A percentile compares a stretch with the other conserved stretches of the same genome.
phyloP scores from a whole-genome alignment of 129 eudicot species.

The Helianthus annuus region HanXRQr2.0-SUNRISE NC_035437.2:146553362-146553861 shows the following conservation, averaged over 20 bases:
- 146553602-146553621: not conserved
- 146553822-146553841: constrained; percentile 79
- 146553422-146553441: constrained; percentile 44
- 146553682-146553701: not conserved
- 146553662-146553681: not conserved
- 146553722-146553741: constrained; percentile 29
- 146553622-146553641: not conserved
- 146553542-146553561: constrained; percentile 67
- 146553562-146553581: constrained; percentile 77
- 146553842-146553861: constrained; percentile 54
- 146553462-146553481: constrained; percentile 56
- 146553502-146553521: constrained; percentile 65
- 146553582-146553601: constrained; percentile 93
- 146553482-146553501: constrained; percentile 66
- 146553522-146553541: constrained; percentile 70
- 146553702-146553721: constrained; percentile 25
- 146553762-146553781: constrained; percentile 76
- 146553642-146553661: not conserved
- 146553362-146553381: constrained; percentile 10
- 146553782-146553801: constrained; percentile 59
- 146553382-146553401: constrained; percentile 79
- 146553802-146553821: constrained; percentile 75
- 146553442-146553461: constrained; percentile 56
- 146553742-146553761: constrained; percentile 53
- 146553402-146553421: constrained; percentile 68